These are phyloP conservation scores for Exutisphaerella laricina DNA, from an alignment of 2,329 filamentous ascomycete genomes.

Conservation along the genomic window DNA sequence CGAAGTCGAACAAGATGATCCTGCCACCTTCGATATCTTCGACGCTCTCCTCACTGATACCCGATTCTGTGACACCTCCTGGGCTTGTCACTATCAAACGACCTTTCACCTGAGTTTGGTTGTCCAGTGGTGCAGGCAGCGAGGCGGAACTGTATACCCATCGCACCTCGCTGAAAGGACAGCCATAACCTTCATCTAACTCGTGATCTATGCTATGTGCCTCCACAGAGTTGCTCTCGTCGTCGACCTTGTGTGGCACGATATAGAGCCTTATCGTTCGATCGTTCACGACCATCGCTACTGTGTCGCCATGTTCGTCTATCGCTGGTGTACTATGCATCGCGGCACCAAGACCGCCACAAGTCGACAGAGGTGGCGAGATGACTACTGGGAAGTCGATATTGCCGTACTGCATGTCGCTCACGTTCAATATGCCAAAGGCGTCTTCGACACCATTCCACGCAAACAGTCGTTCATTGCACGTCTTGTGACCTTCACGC, in stretches of 20 bases:
- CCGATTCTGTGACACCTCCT: constrained; percentile 29
- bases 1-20: constrained; percentile 32
- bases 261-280: constrained; percentile 34
- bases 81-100: constrained; percentile 35
- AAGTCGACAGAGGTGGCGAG: constrained; percentile 34
- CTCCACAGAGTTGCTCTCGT: constrained; percentile 29
- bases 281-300: constrained; percentile 37
- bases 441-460: constrained; percentile 36
- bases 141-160: constrained; percentile 33
- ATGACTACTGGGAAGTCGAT: constrained; percentile 37
- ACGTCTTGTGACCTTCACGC: constrained; percentile 27
- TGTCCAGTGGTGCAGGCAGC: constrained; percentile 24
- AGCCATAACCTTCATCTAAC: constrained; percentile 35
- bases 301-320: constrained; percentile 34
- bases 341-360: constrained; percentile 34
- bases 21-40: constrained; percentile 35
- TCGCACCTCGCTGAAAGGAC: constrained; percentile 33
- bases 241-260: constrained; percentile 28
- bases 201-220: constrained; percentile 37
- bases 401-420: constrained; percentile 33
- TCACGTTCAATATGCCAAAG: constrained; percentile 33
- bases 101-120: constrained; percentile 28
- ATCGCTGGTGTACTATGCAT: constrained; percentile 34
- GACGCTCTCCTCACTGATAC: constrained; percentile 29
- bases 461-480: constrained; percentile 33